Conservation (phyloP, 2,329 filamentous ascomycete genomes). For the Epichloe elymi region DNA sequence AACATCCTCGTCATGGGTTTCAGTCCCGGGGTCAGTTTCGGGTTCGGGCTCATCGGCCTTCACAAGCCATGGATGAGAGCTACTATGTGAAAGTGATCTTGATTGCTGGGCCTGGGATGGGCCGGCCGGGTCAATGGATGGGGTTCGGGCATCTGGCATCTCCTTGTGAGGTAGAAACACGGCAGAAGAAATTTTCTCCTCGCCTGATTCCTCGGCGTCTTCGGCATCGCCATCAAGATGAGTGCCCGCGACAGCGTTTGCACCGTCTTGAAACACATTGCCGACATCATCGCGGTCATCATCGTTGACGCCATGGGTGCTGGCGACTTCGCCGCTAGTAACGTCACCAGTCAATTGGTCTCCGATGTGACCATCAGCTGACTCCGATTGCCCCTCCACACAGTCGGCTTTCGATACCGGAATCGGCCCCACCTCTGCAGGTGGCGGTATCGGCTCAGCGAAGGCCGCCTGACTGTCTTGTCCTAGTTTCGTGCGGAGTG, state of each 20-base stretch:
- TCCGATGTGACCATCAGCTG: slow-evolving; percentile 24
- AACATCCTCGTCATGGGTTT: slow-evolving; percentile 13
- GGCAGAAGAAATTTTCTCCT: slow-evolving; percentile 79
- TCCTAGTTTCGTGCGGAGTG: slow-evolving; percentile 7
- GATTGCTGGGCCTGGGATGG: slow-evolving; percentile 34
- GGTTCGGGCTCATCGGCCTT: slow-evolving; percentile 39
- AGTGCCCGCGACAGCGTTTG: background rate
- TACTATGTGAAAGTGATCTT: slow-evolving; percentile 28
- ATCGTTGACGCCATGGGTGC: background rate
- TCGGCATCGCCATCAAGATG: slow-evolving; percentile 19
- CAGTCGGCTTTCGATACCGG: slow-evolving; percentile 14
- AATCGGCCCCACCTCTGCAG: slow-evolving; percentile 13
- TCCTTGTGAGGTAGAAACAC: slow-evolving; percentile 68
- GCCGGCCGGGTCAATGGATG: slow-evolving; percentile 17
- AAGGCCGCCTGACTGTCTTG: slow-evolving; percentile 11
- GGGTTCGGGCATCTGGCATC: slow-evolving; percentile 22
- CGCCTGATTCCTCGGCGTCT: slow-evolving; percentile 47
- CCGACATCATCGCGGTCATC: slow-evolving; percentile 16
- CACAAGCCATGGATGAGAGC: slow-evolving; percentile 40
- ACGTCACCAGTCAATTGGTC: slow-evolving; percentile 19
- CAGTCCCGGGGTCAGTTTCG: slow-evolving; percentile 20
- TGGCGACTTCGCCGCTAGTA: background rate
- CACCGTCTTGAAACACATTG: background rate
- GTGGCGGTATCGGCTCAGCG: slow-evolving; percentile 9
- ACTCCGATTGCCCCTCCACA: slow-evolving; percentile 21